Evolutionary conservation across 2,329 filamentous ascomycete genomes (phyloP).

Genomic region (Aureobasidium sp.): DNA sequence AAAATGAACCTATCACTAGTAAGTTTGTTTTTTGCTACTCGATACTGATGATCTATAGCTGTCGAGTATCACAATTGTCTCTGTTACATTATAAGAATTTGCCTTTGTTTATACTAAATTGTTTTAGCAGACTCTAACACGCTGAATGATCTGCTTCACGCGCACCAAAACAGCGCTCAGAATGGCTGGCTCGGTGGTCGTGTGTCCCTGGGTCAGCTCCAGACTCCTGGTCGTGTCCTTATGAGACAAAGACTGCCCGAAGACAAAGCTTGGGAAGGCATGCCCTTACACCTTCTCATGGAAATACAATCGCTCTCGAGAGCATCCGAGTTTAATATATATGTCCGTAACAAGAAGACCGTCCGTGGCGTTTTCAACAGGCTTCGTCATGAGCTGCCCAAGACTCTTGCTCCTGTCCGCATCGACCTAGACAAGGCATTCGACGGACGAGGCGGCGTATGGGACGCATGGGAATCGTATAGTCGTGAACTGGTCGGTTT

Average conservation of each 20-base stretch:
- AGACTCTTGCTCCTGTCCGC: neutral
- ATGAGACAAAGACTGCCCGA: neutral
- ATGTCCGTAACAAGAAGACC: neutral
- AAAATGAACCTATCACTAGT: neutral
- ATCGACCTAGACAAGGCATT: neutral
- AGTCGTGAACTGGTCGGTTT: neutral
- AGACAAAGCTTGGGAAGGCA: neutral
- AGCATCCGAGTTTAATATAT: neutral
- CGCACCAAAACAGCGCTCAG: neutral
- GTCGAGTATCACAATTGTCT: too few relatives aligned
- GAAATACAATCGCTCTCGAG: neutral
- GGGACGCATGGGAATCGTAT: neutral
- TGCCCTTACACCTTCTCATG: neutral
- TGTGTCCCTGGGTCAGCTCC: neutral
- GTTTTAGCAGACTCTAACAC: neutral
- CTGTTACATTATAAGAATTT: neutral
- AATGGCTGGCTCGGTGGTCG: neutral
- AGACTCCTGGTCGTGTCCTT: neutral
- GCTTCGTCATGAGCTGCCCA: neutral
- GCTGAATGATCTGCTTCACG: neutral
- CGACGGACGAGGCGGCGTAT: neutral
- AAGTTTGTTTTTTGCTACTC: neutral
- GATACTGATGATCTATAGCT: too few relatives aligned
- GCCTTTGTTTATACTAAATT: neutral
- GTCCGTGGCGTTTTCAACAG: neutral